Conservation (phyloP, 176 grass and related monocot species). For the Cymbopogon citratus region DNA sequence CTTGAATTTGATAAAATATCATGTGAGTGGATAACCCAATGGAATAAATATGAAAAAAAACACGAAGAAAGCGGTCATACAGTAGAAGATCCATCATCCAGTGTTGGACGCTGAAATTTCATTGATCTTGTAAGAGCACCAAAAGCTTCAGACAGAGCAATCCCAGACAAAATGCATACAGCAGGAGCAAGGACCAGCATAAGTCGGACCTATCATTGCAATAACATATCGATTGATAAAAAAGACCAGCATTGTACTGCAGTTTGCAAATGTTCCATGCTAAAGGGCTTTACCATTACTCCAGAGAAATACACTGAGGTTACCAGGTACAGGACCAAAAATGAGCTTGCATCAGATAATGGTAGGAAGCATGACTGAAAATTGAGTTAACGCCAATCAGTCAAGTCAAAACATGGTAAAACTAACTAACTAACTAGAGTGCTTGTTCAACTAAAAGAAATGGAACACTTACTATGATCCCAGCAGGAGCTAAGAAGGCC, state of each 20-base stretch:
- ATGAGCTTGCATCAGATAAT: conserved; percentile 97
- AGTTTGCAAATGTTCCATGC: neutral
- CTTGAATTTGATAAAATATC: conserved; percentile 44
- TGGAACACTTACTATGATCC: conserved; percentile 78
- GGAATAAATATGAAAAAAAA: conserved; percentile 11
- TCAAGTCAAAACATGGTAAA: conserved; percentile 13
- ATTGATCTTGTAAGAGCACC: conserved; percentile 78
- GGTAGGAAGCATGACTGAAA: conserved; percentile 96
- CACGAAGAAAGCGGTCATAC: conserved; percentile 44
- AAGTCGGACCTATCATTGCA: conserved; percentile 76
- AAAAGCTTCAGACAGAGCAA: conserved; percentile 89
- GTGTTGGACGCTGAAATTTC: conserved; percentile 71
- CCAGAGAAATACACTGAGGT: conserved; percentile 99
- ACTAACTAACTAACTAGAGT: neutral
- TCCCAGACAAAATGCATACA: conserved; percentile 95
- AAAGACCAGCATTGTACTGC: neutral
- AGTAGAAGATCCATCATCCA: conserved; percentile 39
- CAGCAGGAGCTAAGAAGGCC: conserved; percentile 93
- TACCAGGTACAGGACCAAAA: conserved; percentile 90
- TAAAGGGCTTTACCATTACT: conserved; percentile 75
- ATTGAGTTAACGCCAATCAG: neutral
- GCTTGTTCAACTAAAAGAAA: conserved; percentile 10
- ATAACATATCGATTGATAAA: conserved; percentile 6
- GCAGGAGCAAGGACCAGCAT: conserved; percentile 99
- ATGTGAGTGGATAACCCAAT: neutral